phyloP scores from a whole-genome alignment of 805 yeast genomes.

The Isabelozyma heimii region DNA sequence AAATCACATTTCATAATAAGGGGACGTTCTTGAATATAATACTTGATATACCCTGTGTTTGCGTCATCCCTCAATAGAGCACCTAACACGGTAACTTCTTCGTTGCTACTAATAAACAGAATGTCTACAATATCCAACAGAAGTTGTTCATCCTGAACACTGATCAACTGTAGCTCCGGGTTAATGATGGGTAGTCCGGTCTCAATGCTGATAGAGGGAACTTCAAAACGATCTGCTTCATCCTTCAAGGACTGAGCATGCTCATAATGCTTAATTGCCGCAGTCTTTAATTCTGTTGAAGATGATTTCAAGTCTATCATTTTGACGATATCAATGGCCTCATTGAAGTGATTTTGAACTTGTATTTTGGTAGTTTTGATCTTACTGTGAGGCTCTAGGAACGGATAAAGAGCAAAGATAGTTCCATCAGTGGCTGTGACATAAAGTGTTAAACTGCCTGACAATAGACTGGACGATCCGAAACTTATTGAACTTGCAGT shows the following conservation, averaged over 20 bases:
- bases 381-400: constrained; percentile 11
- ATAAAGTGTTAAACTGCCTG: constrained; percentile 29
- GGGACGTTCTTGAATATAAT: constrained; percentile 25
- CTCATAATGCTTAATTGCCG: neutral
- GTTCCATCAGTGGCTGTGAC: constrained; percentile 16
- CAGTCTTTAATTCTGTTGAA: neutral
- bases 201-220: too few species aligned
- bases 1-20: constrained; percentile 18
- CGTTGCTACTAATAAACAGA: constrained; percentile 9
- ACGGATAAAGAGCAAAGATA: constrained; percentile 28
- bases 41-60: constrained; percentile 7
- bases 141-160: neutral
- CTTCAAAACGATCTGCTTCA: neutral
- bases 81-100: constrained; percentile 12
- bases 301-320: neutral
- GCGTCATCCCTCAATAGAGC: constrained; percentile 5
- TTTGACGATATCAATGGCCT: neutral
- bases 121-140: constrained; percentile 8
- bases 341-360: constrained; percentile 12
- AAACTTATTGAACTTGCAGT: constrained; percentile 23
- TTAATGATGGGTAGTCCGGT: too few species aligned
- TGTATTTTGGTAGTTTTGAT: constrained; percentile 14
- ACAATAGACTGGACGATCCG: constrained; percentile 20
- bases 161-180: neutral
- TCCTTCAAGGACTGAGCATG: neutral